Evolutionary conservation across 1,284 basidiomycete species (phyloP).

Genomic region (Mrakiaceae sp.): DNA sequence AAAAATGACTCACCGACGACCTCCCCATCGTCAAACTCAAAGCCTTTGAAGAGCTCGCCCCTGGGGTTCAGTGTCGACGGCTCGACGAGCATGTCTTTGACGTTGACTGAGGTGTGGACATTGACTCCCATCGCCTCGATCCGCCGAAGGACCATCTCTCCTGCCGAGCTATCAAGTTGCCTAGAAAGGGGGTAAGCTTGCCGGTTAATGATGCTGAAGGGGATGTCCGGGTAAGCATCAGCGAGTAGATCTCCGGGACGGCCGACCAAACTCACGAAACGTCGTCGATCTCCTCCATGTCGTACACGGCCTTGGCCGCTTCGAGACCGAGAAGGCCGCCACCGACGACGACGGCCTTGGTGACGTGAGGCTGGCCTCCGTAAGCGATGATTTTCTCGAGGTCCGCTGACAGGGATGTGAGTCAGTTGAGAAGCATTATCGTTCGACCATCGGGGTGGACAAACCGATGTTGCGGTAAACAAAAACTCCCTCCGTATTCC

Average conservation of each 20-base stretch:
- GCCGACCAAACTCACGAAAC: slow-evolving; percentile 19
- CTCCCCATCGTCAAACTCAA: slow-evolving; percentile 42
- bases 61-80: slow-evolving; percentile 23
- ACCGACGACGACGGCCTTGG: slow-evolving; percentile 51
- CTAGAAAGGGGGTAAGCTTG: slow-evolving; percentile 53
- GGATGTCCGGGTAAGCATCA: slow-evolving; percentile 21
- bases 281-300: slow-evolving; percentile 41
- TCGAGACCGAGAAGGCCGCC: slow-evolving; percentile 62
- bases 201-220: slow-evolving; percentile 45
- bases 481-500: slow-evolving; percentile 47
- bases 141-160: slow-evolving; percentile 54
- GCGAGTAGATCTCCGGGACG: neutral
- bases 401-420: slow-evolving; percentile 35
- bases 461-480: slow-evolving; percentile 55
- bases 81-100: slow-evolving; percentile 37
- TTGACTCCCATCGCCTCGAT: slow-evolving; percentile 56
- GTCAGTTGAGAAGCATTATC: neutral
- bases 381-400: slow-evolving; percentile 51
- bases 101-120: slow-evolving; percentile 46
- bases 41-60: slow-evolving; percentile 41
- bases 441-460: neutral
- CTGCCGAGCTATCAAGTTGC: slow-evolving; percentile 57
- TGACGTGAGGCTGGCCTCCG: slow-evolving; percentile 40
- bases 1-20: slow-evolving; percentile 12
- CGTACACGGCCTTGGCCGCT: slow-evolving; percentile 60